Base-by-base conservation (phyloP, 2,329 filamentous ascomycete genomes). In the Aspergillus calidoustus region DNA sequence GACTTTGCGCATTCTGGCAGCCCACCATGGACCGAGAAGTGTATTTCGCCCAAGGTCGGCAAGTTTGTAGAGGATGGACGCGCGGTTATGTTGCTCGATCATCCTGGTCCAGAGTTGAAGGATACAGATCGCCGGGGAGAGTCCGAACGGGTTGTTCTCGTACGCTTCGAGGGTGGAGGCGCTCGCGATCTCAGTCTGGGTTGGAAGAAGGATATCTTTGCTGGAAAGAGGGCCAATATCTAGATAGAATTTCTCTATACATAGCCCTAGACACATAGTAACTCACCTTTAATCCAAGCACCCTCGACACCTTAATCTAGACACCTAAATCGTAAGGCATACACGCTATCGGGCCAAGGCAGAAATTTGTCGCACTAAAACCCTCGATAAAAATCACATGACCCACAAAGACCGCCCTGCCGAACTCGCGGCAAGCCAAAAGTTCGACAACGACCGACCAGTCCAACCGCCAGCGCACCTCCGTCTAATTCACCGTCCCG, bases 81-180 rank as follows among this genome's bases (percentile, higher is more conserved):
- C 34, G 72, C 80, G 17, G 81, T 87, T 22, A 70, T 89, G 54
- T 80, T 77, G 13, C 69, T 89, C 59, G 81, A 86, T 64, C 76
- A 80, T 58, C 81, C 86, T 1, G 86, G 87, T 0, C 79, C 78
- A 43, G 87, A 89, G 68, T 72, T 88, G 4, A 81, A 84, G 61
- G 79, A 73, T 22, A 75, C 73, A 7, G 80, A 75, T 4, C 78
- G 83, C 66, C 79, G 68, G 63, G 86, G 86, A 0, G 78, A 86
- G 25, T 74, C 66, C 28, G 84, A 87, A 55, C 81, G 83, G 68
- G 84, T 87, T 53, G 81, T 88, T 28, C 75, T 86, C 22, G 83
- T 86, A 7, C 81, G 80, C 53, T 88, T 88, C 60, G 80, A 74
- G 65, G 83, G 84, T 59, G 84, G 86, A 61, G 84, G 84, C 19